Base-by-base conservation (phyloP, 306 rosid genomes). In the Inga oerstediana region DNA sequence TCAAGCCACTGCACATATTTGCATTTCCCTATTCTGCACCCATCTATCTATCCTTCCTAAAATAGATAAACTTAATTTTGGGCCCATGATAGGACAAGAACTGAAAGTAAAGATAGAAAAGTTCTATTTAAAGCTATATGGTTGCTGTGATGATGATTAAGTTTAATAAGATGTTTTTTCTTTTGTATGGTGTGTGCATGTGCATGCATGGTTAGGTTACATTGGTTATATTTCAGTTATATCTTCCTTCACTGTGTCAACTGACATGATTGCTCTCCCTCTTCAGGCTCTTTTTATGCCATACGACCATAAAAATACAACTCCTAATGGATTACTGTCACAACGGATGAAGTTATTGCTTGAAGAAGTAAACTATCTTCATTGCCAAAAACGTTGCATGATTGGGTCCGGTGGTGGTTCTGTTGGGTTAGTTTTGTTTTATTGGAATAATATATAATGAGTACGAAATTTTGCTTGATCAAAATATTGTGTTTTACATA, bases 321-420 rank as follows among this genome's bases (percentile, higher is more conserved):
- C 97, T 27, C 99, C 97, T 41, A 91, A 79, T 72, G 98, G 98
- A 82, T 69, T 83, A 80, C 85, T 88, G 59, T 80, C 89, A n/a
- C 89, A 89, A 69, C 92, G 61, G 82, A 94, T 97, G 98, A 94
- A 90, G 80, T 81, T 84, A 35, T 77, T 97, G 91, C 98, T 97
- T 84, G 91, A 94, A 88, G 89, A 94, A 85, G 88, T 97, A 85
- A 94, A 92, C 86, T 75, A 48, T 58, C 95, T 86, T 76, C 97
- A 97, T 89, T 94, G 92, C 91, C 88, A 91, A 65, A 74, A 83
- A 27, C 95, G 89, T 48, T 97, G 99, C 90, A 87, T 84, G 91
- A 87, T 88, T 83, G 99, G 98, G n/a, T 97, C 98, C 32, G 99
- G 99, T 73, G 98, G 99, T 11, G 98, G 94, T 77, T 97, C 98